Evolutionary conservation across 2,329 filamentous ascomycete genomes (phyloP).

Genomic region (Neopestalotiopsis sp.): DNA sequence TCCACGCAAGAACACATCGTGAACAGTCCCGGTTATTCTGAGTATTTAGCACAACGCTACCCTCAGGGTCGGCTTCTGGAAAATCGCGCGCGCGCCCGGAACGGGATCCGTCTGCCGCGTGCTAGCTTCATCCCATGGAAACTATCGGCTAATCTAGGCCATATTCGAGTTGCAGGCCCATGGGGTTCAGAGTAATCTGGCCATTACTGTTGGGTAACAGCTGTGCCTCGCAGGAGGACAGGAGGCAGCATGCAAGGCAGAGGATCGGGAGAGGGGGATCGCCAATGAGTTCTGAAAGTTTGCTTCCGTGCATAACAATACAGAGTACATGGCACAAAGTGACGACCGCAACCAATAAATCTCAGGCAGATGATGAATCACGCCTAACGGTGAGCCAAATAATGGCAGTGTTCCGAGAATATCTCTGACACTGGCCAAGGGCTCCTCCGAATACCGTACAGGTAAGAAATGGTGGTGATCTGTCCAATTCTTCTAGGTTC

Average conservation of each 20-base stretch:
- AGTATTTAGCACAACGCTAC: not conserved
- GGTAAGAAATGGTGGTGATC: not conserved
- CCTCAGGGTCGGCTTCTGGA: not conserved
- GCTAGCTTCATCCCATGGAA: not conserved
- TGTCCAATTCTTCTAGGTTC: not conserved
- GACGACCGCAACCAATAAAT: not conserved
- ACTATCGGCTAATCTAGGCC: not conserved
- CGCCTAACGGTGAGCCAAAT: not conserved
- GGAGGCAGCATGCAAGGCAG: not conserved
- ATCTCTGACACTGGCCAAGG: not conserved
- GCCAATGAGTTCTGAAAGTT: not conserved
- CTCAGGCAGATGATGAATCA: slow-evolving; percentile 3
- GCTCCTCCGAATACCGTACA: not conserved
- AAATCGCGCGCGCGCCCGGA: not conserved
- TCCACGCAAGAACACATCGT: slow-evolving; percentile 1
- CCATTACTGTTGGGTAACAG: not conserved
- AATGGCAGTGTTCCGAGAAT: not conserved
- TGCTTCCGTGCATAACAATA: not conserved
- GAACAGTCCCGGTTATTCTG: not conserved
- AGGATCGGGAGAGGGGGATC: not conserved
- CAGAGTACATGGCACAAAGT: not conserved
- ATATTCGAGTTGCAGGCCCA: not conserved
- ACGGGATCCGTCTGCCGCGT: not conserved
- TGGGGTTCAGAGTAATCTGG: not conserved
- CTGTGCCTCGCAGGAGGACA: not conserved